Evolutionary conservation across 2,329 filamentous ascomycete species (phyloP).

Genomic region (Clonostachys byssicola): DNA sequence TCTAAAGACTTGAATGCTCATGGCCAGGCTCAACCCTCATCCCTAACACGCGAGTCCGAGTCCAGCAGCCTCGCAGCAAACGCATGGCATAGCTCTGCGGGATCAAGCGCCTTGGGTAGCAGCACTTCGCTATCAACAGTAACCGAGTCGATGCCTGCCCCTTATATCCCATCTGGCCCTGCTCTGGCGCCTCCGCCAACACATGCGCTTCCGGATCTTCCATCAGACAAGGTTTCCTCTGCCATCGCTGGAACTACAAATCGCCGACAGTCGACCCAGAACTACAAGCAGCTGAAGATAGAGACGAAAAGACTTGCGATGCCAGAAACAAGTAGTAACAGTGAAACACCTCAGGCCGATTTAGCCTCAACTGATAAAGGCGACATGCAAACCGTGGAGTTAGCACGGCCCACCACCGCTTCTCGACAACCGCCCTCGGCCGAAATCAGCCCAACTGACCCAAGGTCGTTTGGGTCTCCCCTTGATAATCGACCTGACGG

Average conservation of each 20-base stretch:
- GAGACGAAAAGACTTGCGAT: slow-evolving; percentile 55
- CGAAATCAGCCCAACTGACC: slow-evolving; percentile 18
- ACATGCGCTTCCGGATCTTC: slow-evolving; percentile 39
- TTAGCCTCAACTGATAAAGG: no score
- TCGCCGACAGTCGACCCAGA: slow-evolving; percentile 76
- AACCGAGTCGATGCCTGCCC: slow-evolving; percentile 46
- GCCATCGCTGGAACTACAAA: slow-evolving; percentile 50
- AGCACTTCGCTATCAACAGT: slow-evolving; percentile 61
- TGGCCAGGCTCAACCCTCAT: slow-evolving; percentile 44
- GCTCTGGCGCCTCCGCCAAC: slow-evolving; percentile 41
- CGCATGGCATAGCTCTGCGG: slow-evolving; percentile 77
- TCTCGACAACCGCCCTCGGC: slow-evolving; percentile 12
- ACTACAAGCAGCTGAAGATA: slow-evolving; percentile 81
- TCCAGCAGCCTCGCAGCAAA: slow-evolving; percentile 74
- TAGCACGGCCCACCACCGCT: slow-evolving; percentile 5
- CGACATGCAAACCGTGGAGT: no score
- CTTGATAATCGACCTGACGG: slow-evolving; percentile 25
- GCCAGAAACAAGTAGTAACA: slow-evolving; percentile 1
- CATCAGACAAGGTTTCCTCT: slow-evolving; percentile 24
- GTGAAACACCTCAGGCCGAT: no score
- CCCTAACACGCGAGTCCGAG: slow-evolving; percentile 73
- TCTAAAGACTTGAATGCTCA: slow-evolving; percentile 72
- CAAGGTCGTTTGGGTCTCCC: slow-evolving; percentile 17
- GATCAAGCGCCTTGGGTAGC: slow-evolving; percentile 61
- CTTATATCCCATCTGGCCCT: slow-evolving; percentile 8